Base-by-base conservation (phyloP, 2,329 filamentous ascomycete species). In the Acephala macrosclerotiorum region DNA sequence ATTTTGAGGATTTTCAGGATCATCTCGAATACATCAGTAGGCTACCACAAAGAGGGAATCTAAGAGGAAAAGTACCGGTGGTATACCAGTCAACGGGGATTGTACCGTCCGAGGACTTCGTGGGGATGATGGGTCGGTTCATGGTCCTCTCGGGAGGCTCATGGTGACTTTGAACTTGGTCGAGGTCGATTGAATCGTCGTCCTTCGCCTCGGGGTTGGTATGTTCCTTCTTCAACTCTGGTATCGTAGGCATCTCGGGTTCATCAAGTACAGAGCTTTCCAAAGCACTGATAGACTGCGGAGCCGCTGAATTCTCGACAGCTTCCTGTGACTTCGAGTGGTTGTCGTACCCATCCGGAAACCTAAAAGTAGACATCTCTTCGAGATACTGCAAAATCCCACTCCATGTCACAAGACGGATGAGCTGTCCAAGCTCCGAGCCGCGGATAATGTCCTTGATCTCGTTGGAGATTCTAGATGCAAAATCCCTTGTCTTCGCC, bases 1-100 rank as follows among this genome's bases (percentile, higher is more conserved):
- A 73, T 85, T 85, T 66, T 84, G 80, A 3, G 85, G 85, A 72
- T 87, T 84, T 8, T 79, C 63, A 16, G 63, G 58, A 56, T 65
- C 63, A 65, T 65, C 63, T 35, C 18, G 20, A 25, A n/a, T 7
- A 4, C 20, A 18, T 56, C 16, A 61, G 47, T 25, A 22, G 38
- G 3, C 16, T 2, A n/a, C 16, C 8, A 6, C 18, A 1, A 14
- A 6, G 8, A 25, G 14, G 25, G 1, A n/a, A 14, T 14, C 5
- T 40, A 3, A 18, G 25, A 18, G 25, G 14, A 1, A 22, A 22
- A 16, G 1, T 42, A 42, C 56, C 56, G 16, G 57, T 55, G 8
- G 22, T 53, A 22, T 64, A 59, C 61, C 61, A 64, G 36, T 65
- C 63, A n/a, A 65, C 62, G 11, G 60, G 25, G 6, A 60, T 55